phyloP scores from a whole-genome alignment of 225 moss, liverwort and hornwort genomes.

The Lunularia cruciata region DNA sequence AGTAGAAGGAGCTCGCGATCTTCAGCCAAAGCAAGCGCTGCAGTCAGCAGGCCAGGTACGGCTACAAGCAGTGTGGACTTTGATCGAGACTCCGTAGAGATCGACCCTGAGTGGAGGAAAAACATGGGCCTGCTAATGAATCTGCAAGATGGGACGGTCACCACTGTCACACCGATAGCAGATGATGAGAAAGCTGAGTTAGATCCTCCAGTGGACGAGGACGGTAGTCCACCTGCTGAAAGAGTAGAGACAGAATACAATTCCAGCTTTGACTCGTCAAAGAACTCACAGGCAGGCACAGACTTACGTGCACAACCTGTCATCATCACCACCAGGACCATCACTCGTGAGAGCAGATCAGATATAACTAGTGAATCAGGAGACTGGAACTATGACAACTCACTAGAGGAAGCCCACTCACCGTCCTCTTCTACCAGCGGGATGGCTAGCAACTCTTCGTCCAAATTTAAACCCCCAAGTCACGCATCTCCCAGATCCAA shows the following conservation, averaged over 20 bases:
- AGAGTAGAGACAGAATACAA: slow-evolving; percentile 33
- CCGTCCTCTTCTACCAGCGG: slow-evolving; percentile 6
- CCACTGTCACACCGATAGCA: slow-evolving; percentile 25
- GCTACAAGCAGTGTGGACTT: slow-evolving; percentile 37
- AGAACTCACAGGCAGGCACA: slow-evolving; percentile 22
- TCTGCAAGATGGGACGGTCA: slow-evolving; percentile 48
- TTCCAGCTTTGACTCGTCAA: slow-evolving; percentile 36
- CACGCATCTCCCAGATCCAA: background rate
- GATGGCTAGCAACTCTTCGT: slow-evolving; percentile 6
- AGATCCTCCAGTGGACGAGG: slow-evolving; percentile 1
- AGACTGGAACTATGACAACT: slow-evolving; percentile 62
- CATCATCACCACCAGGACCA: slow-evolving; percentile 44
- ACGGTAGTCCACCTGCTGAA: slow-evolving; percentile 23
- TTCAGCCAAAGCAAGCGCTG: slow-evolving; percentile 22
- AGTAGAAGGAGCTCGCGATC: slow-evolving; percentile 41
- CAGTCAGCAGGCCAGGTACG: slow-evolving; percentile 24
- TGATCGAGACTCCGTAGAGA: slow-evolving; percentile 44
- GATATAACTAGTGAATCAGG: slow-evolving; percentile 59
- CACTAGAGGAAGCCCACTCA: slow-evolving; percentile 14
- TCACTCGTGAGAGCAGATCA: slow-evolving; percentile 36
- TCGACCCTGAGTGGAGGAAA: slow-evolving; percentile 83
- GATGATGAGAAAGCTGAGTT: slow-evolving; percentile 7
- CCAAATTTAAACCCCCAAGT: slow-evolving; percentile 3
- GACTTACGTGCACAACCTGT: slow-evolving; percentile 36
- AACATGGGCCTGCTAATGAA: slow-evolving; percentile 85